phyloP scores from a whole-genome alignment of 306 rosid genomes.

The Prunus padus region DNA sequence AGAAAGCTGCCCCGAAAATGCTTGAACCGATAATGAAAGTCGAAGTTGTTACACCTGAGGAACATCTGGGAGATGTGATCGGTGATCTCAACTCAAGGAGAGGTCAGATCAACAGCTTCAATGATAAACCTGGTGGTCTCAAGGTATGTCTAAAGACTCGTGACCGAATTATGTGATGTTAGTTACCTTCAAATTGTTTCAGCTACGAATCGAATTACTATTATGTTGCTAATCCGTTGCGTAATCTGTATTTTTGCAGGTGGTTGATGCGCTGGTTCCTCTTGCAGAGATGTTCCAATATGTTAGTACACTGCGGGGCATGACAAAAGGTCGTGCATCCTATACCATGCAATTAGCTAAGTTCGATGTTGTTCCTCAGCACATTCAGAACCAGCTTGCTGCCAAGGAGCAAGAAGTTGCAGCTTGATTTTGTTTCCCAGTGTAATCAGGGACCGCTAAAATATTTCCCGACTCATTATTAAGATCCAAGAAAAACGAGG shows the following conservation, averaged over 20 bases:
- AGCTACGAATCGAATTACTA: neutral
- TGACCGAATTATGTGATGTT: neutral
- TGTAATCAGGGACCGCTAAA: slow-evolving; percentile 2
- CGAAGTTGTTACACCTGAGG: slow-evolving; percentile 95
- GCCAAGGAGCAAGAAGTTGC: slow-evolving; percentile 86
- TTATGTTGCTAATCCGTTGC: neutral
- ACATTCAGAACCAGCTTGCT: slow-evolving; percentile 86
- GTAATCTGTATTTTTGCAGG: slow-evolving; percentile 45
- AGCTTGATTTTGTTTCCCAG: slow-evolving; percentile 47
- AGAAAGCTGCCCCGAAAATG: slow-evolving; percentile 83
- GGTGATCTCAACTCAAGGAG: slow-evolving; percentile 99
- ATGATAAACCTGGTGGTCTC: slow-evolving; percentile 97
- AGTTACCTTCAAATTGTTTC: neutral
- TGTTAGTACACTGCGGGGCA: slow-evolving; percentile 87
- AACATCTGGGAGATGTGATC: slow-evolving; percentile 93
- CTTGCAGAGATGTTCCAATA: slow-evolving; percentile 98
- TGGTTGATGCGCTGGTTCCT: slow-evolving; percentile 85
- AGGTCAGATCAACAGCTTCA: slow-evolving; percentile 92
- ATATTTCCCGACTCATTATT: neutral
- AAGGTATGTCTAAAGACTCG: slow-evolving; percentile 49
- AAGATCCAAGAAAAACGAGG: neutral
- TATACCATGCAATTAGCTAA: slow-evolving; percentile 87
- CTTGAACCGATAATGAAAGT: slow-evolving; percentile 96
- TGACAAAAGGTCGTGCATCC: slow-evolving; percentile 99
- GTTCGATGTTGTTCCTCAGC: slow-evolving; percentile 95